phyloP scores from a whole-genome alignment of 345 rosid genomes.

The Gossypium stocksii region DNA sequence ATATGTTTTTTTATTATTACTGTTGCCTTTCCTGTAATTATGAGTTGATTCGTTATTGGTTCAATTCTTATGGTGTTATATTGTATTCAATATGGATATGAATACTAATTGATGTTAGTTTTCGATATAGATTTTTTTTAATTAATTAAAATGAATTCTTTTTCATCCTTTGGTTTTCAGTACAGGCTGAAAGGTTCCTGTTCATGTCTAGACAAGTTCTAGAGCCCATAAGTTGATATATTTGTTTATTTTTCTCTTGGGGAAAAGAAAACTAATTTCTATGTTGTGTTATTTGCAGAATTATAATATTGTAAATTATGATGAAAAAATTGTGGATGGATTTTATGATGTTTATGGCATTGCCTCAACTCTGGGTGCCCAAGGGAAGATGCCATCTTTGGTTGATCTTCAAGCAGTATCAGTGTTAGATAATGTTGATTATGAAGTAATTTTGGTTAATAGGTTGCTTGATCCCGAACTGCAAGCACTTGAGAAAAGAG shows the following conservation, averaged over 20 bases:
- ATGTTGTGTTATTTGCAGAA: slow-evolving; percentile 39
- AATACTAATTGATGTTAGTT: not conserved
- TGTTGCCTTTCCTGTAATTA: not conserved
- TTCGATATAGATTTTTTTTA: not conserved
- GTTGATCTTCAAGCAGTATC: slow-evolving; percentile 80
- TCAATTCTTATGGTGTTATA: not conserved
- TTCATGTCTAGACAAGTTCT: slow-evolving; percentile 4
- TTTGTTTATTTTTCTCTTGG: not conserved
- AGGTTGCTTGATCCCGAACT: slow-evolving; percentile 68
- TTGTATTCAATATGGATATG: not conserved
- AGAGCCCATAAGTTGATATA: not conserved
- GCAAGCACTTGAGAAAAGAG: slow-evolving; percentile 66
- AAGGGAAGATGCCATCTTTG: slow-evolving; percentile 78
- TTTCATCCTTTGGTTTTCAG: not conserved
- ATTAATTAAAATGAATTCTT: not conserved
- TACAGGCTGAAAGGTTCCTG: not conserved
- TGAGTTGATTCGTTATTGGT: not conserved
- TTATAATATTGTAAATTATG: slow-evolving; percentile 79
- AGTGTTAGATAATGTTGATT: slow-evolving; percentile 55
- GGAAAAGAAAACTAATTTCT: not conserved
- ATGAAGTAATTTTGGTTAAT: slow-evolving; percentile 76
- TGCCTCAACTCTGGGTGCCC: slow-evolving; percentile 49
- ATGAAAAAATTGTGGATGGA: slow-evolving; percentile 82
- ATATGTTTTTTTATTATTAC: not conserved
- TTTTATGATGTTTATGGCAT: slow-evolving; percentile 76